Evolutionary conservation across 139 green algal genomes (phyloP), one percentile per base, ranked within the genome.

Genomic region (Haematococcus lacustris): DNA sequence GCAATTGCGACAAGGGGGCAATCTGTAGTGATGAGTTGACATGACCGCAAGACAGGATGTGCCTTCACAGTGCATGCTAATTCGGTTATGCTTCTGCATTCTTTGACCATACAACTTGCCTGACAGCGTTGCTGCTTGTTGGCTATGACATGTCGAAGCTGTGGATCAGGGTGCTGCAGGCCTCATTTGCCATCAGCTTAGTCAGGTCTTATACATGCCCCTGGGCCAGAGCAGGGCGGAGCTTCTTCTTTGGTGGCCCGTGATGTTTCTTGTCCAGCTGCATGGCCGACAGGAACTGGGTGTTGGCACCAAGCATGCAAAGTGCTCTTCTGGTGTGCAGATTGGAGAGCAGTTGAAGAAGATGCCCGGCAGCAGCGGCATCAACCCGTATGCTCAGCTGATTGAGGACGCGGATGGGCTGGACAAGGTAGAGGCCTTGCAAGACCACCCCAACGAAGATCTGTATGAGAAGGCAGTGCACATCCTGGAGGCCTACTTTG

Each of bases 401-500:
- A 88, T 99, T 61, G 96, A 99, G 74, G 94, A 98, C 76, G 91
- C 91, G 5, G 94, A 97, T 32, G 96, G 96, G 61, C 83, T 99
- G 78, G 96, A 99, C 82, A 97, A 97, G 87, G 97, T 99, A 39
- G 96, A 99, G 89, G 80, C 91, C 6, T 82, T 99, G 83, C 93
- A 98, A 32, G 74, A 80, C 47, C 74, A 80, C 68, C 74, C 74
- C 41, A 70, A 69, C 75, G 93, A 98, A 76, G 96, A 99, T 60
- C 93, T 99, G 71, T 98, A 98, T 76, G 90, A 98, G 67, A 99
- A 99, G 89, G 91, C 93, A 26, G 89, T 98, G 34, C 85, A 89
- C 69, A 93, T 99, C 51, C 80, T 99, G 71, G 88, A 93, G 82
- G 84, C 81, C 5, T 97, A 97, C 84, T 98, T 98, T 71, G 94